Base-by-base conservation (phyloP, 2,329 filamentous ascomycete species). In the Neobulgaria alba region DNA sequence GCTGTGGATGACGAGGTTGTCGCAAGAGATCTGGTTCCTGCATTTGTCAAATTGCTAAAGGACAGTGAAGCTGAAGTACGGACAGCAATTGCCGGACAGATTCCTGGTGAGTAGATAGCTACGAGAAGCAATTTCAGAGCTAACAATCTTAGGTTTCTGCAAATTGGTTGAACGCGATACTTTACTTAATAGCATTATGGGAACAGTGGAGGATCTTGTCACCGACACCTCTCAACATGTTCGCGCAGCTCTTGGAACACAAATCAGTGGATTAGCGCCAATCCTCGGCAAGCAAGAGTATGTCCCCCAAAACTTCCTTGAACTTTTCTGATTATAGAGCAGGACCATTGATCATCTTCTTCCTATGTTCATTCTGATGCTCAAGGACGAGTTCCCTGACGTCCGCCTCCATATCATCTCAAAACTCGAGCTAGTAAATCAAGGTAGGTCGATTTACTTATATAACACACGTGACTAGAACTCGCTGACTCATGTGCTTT, bases 341-440 rank as follows among this genome's bases (percentile, higher is more conserved):
- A 92, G 86, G 65, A 98, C 92, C 20, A 96, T 95, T 53, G 83
- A 92, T 54, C 92, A 98, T 62, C 79, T 98, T 33, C 77, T 98
- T 33, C 92, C 92, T 39, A 98, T 98, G 90, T 96, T 98, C 66
- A 74, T 98, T 39, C 86, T 94, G 63, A 98, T 98, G 92, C 80
- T 98, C 57, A 98, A 96, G 74, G 92, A 98, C 58, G 92, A 98
- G 61, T 96, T 95, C 64, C 92, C 92, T 16, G 92, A 98, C 61
- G 92, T 98, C 38, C 84, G 92, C 48, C 79, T 98, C 45, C 94
- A 98, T 67, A 98, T 98, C 63, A 98, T 98, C 59, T 96, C 92
- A n/a, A 98, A 98, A 67, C 79, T 98, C 41, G 93, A 98, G 68
- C 77, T 93, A 49, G 92, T 98, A 50, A 98, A 98, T 68, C 86